Evolutionary conservation across 2,329 filamentous ascomycete genomes (phyloP), one percentile per base, ranked within the genome.

Genomic region (Zasmidium angulare): DNA sequence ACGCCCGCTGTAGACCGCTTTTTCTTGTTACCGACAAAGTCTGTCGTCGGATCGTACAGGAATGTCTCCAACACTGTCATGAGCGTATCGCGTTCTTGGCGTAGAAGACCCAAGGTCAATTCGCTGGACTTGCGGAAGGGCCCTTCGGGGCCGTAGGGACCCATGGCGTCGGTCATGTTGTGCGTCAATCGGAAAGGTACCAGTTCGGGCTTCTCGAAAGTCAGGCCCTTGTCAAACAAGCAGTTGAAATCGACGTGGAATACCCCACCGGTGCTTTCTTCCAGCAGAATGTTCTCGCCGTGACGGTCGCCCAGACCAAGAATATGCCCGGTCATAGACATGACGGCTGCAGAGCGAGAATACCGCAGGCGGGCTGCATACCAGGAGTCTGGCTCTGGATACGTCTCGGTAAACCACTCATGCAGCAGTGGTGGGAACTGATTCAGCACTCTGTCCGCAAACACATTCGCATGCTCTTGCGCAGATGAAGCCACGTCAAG

Each of bases 171-270:
- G 36, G 96, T 86, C 93, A 99, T 98, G 77, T 99, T 99, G 81
- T 97, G 93, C 2, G 95, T 99, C 46, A 99, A 82, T 17, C 96
- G 89, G 81, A 99, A 99, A 1, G 95, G 96, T 1, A 99, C 95
- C 26, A 89, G 82, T 76, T 99, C 95, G 0, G 95, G 93, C 75
- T 96, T 96, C 63, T 92, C 89, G 72, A 99, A 98, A 0, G 93
- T 97, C 46, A 93, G 84, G 1, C 95, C 95, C 68, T 99, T 99
- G 79, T 99, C 96, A 74, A 99, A 99, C 3, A 99, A 86, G 75
- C 96, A 99, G 78, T 99, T 99, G 82, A 99, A 99, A 77, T 99
- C 95, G 49, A 99, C 96, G 76, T 99, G 95, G 76, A 99, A 90
- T 1, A 96, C 87, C 53, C 93, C 93, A 48, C 96, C 95, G 65